Percentiles rank a stretch among this genome's conserved stretches.
Conservation (phyloP, 2,329 filamentous ascomycete genomes). For the Dendrostoma leiphaemia region DNA sequence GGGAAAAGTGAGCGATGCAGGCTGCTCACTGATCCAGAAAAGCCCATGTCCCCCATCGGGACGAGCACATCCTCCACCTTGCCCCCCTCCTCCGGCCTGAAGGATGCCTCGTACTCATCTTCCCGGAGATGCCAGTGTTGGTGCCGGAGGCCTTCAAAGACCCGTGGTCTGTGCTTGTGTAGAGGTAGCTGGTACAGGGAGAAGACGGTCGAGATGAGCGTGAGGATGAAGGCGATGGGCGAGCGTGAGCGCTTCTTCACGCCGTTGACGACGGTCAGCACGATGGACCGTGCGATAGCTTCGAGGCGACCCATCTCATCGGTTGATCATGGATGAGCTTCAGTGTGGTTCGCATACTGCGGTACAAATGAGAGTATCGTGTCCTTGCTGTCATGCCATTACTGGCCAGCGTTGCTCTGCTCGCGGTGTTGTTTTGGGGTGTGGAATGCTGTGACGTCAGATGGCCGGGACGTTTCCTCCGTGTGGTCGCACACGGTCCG, state of each 20-base stretch:
- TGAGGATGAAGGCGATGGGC: conserved; percentile 41
- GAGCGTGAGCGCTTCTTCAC: conserved; percentile 26
- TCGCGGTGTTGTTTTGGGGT: too few relatives aligned
- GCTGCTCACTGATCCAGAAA: conserved; percentile 61
- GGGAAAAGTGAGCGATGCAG: neutral
- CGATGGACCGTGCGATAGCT: conserved; percentile 39
- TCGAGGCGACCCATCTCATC: conserved; percentile 28
- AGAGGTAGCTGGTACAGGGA: conserved; percentile 49
- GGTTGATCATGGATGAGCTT: neutral
- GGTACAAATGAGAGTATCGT: too few relatives aligned
- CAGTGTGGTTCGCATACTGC: neutral
- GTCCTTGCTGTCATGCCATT: too few relatives aligned
- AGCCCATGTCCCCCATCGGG: conserved; percentile 67
- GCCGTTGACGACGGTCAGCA: conserved; percentile 36
- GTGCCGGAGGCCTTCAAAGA: conserved; percentile 50
- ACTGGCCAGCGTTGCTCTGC: too few relatives aligned
- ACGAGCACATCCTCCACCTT: conserved; percentile 41
- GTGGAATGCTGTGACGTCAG: too few relatives aligned
- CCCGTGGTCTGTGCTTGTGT: conserved; percentile 40
- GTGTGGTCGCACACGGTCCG: too few relatives aligned
- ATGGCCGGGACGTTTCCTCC: too few relatives aligned
- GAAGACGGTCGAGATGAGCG: conserved; percentile 47
- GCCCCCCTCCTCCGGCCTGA: conserved; percentile 44
- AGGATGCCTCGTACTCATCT: conserved; percentile 37
- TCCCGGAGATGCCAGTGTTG: conserved; percentile 35